Percentiles rank a stretch among this genome's conserved stretches.
Conservation (phyloP, 768 basidiomycete species). For the Amanita jacksonii region DNA sequence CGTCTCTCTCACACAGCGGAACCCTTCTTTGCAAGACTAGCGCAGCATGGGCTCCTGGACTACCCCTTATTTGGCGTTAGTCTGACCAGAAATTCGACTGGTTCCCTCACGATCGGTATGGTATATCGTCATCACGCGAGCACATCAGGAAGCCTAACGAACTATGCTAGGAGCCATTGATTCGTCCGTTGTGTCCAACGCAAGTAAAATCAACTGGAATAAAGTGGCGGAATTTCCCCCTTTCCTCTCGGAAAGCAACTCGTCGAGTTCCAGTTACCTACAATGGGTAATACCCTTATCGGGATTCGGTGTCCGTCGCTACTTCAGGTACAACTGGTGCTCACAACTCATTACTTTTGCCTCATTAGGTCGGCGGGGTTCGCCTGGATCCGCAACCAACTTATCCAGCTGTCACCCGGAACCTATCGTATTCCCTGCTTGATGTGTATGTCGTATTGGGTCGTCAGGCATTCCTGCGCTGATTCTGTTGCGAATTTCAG, state of each 20-base stretch:
- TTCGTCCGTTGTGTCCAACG: conserved; percentile 51
- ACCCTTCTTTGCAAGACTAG: conserved; percentile 57
- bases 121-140: conserved; percentile 1
- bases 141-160: no score
- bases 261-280: conserved; percentile 68
- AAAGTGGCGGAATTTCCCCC: conserved; percentile 68
- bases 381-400: conserved; percentile 47
- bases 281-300: conserved; percentile 64
- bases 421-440: conserved; percentile 56
- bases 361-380: conserved; percentile 45
- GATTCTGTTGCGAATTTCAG: conserved; percentile 28
- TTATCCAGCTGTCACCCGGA: conserved; percentile 46
- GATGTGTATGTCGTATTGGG: conserved; percentile 48
- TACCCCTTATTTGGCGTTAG: conserved; percentile 75
- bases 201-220: conserved; percentile 59
- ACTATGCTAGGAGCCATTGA: conserved; percentile 64
- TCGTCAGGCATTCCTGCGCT: neutral
- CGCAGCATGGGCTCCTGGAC: conserved; percentile 51
- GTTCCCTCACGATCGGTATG: conserved; percentile 57
- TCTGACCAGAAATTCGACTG: conserved; percentile 47
- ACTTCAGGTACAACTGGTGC: no score
- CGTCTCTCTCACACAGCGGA: conserved; percentile 33
- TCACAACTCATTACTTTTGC: no score
- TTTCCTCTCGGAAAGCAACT: conserved; percentile 41
- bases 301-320: conserved; percentile 39